These are phyloP conservation scores for Nakaseomyces bracarensis DNA, from an alignment of 1,139 yeast genomes.

Conservation along the genomic window DNA sequence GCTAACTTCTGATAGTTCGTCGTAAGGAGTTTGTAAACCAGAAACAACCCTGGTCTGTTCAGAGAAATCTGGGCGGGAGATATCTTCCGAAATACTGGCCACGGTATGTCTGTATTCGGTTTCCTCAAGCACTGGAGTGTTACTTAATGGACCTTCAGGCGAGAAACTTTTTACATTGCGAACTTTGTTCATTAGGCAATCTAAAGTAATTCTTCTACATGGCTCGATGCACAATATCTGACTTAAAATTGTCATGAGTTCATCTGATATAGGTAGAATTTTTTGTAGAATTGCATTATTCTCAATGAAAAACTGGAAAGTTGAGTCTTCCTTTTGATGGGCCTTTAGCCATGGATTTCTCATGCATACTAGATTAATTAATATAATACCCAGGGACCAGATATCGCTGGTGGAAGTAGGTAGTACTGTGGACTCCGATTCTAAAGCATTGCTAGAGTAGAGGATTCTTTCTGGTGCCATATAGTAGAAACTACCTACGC, in stretches of 20 bases:
- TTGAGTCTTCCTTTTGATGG: constrained; percentile 47
- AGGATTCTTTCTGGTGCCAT: constrained; percentile 86
- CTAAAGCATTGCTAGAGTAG: constrained; percentile 18
- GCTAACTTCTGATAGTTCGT: background rate
- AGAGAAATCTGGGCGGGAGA: background rate
- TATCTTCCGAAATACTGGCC: background rate
- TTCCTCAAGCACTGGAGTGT: constrained; percentile 12
- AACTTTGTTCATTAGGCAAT: constrained; percentile 35
- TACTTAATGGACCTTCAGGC: constrained; percentile 34
- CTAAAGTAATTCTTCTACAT: constrained; percentile 47
- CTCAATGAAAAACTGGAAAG: constrained; percentile 44
- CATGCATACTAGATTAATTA: constrained; percentile 72
- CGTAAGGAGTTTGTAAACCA: constrained; percentile 3
- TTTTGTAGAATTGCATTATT: constrained; percentile 48
- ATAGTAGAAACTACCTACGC: constrained; percentile 82
- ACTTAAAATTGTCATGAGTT: constrained; percentile 48
- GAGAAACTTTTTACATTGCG: constrained; percentile 36
- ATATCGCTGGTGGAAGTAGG: constrained; percentile 60
- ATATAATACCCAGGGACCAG: constrained; percentile 80
- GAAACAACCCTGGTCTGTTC: constrained; percentile 4
- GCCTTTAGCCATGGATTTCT: constrained; percentile 93
- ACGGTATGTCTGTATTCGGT: background rate
- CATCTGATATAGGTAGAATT: constrained; percentile 39
- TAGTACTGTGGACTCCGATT: background rate
- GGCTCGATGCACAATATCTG: constrained; percentile 57